Percentiles rank a stretch among this genome's conserved stretches.
These are phyloP conservation scores for Byssoonygena ceratinophila DNA, from an alignment of 2,329 filamentous ascomycete species.

Conservation along the genomic window DNA sequence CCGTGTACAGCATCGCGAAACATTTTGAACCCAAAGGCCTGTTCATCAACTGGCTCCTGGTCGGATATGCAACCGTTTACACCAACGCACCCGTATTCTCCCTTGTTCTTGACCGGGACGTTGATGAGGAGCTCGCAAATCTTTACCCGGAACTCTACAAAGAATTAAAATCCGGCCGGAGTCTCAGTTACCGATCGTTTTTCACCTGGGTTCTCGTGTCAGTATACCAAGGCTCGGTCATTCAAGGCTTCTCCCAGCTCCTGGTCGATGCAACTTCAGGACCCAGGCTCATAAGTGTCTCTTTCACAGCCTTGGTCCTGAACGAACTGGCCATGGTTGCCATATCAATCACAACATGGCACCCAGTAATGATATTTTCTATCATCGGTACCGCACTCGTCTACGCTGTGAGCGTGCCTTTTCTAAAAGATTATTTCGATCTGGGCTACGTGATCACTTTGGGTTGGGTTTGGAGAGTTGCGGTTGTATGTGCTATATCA, in stretches of 20 bases:
- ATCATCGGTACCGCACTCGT: conserved; percentile 71
- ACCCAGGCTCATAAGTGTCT: conserved; percentile 72
- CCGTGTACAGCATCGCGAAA: conserved; percentile 89
- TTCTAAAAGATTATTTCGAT: conserved; percentile 83
- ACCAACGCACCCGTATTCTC: conserved; percentile 89
- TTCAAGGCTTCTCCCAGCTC: conserved; percentile 86
- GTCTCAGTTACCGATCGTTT: conserved; percentile 84
- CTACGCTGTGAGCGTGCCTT: conserved; percentile 76
- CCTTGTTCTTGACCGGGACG: conserved; percentile 85
- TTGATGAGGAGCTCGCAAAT: conserved; percentile 86
- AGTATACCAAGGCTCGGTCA: conserved; percentile 88
- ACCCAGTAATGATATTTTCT: conserved; percentile 76
- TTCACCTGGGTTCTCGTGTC: conserved; percentile 94
- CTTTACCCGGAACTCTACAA: conserved; percentile 97
- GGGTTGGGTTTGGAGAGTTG: conserved; percentile 80
- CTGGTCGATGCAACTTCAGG: conserved; percentile 62
- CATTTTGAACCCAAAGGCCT: conserved; percentile 87
- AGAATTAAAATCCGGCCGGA: conserved; percentile 80
- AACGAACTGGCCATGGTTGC: conserved; percentile 98
- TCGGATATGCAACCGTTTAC: conserved; percentile 93
- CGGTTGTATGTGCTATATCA: conserved; percentile 67
- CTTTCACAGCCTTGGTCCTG: conserved; percentile 80
- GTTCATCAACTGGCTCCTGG: conserved; percentile 93
- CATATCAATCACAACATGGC: conserved; percentile 94
- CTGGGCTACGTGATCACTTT: conserved; percentile 64